Percentiles rank a stretch among this genome's conserved stretches.
Conservation (phyloP, 228 moss, liverwort and hornwort species). For the Sphagnum magellanicum region DNA sequence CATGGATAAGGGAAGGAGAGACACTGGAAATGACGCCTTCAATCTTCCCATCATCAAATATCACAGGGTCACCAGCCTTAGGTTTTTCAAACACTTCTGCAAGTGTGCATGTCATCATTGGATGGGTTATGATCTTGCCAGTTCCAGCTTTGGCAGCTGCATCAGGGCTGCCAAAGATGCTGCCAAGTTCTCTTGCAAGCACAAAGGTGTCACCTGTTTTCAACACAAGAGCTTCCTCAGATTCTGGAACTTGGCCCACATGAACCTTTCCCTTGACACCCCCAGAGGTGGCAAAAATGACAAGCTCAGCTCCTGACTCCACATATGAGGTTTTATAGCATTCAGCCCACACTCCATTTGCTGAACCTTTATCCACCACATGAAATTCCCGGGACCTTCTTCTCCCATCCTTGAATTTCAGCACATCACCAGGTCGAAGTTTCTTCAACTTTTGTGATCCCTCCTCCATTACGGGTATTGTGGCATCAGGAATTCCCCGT, state of each 20-base stretch:
- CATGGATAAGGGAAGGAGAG: constrained; percentile 21
- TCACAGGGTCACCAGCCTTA: constrained; percentile 26
- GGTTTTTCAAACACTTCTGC: constrained; percentile 24
- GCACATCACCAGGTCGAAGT: constrained; percentile 22
- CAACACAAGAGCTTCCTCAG: constrained; percentile 39
- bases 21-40: constrained; percentile 29
- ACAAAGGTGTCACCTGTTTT: constrained; percentile 23
- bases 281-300: no score
- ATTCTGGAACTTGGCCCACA: constrained; percentile 29
- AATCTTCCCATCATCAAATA: constrained; percentile 46
- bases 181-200: constrained; percentile 20
- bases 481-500: constrained; percentile 21
- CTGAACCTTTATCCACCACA: constrained; percentile 19
- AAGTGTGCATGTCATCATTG: constrained; percentile 36
- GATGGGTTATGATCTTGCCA: constrained; percentile 28
- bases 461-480: constrained; percentile 14
- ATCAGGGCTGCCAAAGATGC: constrained; percentile 23
- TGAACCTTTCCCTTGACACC: constrained; percentile 22
- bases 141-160: constrained; percentile 12
- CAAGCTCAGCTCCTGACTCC: constrained; percentile 21
- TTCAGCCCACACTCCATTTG: constrained; percentile 31
- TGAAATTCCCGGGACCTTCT: constrained; percentile 25
- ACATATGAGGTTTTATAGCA: constrained; percentile 21
- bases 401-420: constrained; percentile 32
- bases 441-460: constrained; percentile 24